Evolutionary conservation across 306 rosid genomes (phyloP), one percentile per base, ranked within the genome.

Genomic region (Rosa multiflora): DNA sequence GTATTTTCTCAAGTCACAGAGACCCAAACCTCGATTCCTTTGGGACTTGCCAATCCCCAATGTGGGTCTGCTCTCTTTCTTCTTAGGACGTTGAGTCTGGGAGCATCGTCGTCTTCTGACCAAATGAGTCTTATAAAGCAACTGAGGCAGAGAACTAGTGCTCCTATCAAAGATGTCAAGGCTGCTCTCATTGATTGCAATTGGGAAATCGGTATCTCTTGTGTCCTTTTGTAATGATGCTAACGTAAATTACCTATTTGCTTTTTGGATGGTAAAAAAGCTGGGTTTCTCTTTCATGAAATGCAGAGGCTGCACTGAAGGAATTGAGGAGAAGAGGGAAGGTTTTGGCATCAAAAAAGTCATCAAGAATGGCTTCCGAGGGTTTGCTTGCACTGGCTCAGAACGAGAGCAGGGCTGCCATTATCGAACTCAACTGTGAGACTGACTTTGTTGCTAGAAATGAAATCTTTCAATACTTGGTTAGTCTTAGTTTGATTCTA

Each of bases 381-480:
- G 97, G 99, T 29, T 80, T 92, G 44, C 92, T 94, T 67, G 97
- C 99, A 4, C 77, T 92, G 46, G 99, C 93, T 17, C 91, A 86
- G 80, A 83, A 79, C 35, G 83, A 83, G 59, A 32, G 51, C 79
- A 87, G 79, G 77, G 87, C 91, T 39, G 95, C 92, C 66, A 89
- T 94, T 76, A 77, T 94, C 81, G 99, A 94, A 85, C 97, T 94
- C 81, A 94, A 92, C 79, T 94, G 99, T 67, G 99, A 94, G 81
- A 92, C 99, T 39, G 99, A 94, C 64, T 94, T 94, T 55, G 99
- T 94, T 23, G 97, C 99, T 53, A 87, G 99, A 75, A 94, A 94
- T 73, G 98, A 90, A 20, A 94, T 92, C 44, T 94, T 92, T 78
- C 97, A 89, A 75, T 79, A 75, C 85, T 88, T 92, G 97, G 98